Evolutionary conservation across 2,329 filamentous ascomycete genomes (phyloP), one percentile per base, ranked within the genome.

Genomic region (Cladosporium sp.): DNA sequence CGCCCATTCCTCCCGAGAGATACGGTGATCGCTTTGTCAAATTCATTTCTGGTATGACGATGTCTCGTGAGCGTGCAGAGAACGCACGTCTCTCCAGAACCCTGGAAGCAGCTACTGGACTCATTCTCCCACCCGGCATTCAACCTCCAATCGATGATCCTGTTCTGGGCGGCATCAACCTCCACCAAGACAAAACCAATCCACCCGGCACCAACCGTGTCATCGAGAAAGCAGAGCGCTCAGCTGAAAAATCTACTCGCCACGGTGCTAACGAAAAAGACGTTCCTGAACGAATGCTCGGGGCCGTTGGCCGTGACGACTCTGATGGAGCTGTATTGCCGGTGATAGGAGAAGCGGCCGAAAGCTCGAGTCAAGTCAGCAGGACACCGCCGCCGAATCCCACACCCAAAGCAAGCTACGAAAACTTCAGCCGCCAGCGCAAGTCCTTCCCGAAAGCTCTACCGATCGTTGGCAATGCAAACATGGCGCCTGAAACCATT

Each of bases 11-110:
- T 0, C 94, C 95, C 0, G 88, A 93, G 67, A 86, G 92, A 65
- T 99, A 99, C 73, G 95, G 95, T 30, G 92, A 98, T 66, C 89
- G 95, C 5, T 99, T 99, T 77, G 86, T 96, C 76, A 90, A 91
- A 70, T 99, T 99, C 77, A 93, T 99, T 74, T 89, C 89, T 58
- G 89, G 90, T 43, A 90, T 96, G 69, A 97, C 95, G 23, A 96
- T 93, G 87, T 95, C 93, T 1, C 85, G 86, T 16, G 94, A 98
- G 79, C 91, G 95, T 76, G 92, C 89, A 16, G 86, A 88, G 51
- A 84, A 76, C 25, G 77, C 80, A 48, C 73, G 76, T 65, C 71
- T 72, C 66, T 67, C 78, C 68, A 63, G 58, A 16, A 67, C 58
- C 5, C 66, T 63, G 66, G 70, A 63, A 70, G 72, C 67, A 65